Evolutionary conservation across 2,329 filamentous ascomycete genomes (phyloP).

Genomic region (Aspergillus eucalypticola): DNA sequence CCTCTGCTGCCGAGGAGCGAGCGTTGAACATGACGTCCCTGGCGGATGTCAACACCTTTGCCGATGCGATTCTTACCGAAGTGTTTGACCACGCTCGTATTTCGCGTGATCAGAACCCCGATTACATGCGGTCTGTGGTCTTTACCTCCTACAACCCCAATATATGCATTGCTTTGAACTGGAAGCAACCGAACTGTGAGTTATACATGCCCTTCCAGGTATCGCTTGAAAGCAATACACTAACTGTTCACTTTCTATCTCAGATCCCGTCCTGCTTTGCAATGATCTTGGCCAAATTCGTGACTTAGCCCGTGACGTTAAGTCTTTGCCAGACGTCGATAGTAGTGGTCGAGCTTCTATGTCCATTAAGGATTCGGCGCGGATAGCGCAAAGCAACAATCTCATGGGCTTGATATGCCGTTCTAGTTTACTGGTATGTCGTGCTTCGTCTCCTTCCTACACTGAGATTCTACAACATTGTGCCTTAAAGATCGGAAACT

Average conservation of each 20-base stretch:
- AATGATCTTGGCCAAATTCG: conserved; percentile 73
- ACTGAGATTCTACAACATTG: conserved; percentile 7
- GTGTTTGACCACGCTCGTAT: conserved; percentile 88
- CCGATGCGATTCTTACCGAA: conserved; percentile 76
- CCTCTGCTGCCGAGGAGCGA: conserved; percentile 71
- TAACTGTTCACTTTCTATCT: conserved; percentile 4
- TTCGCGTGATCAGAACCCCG: conserved; percentile 65
- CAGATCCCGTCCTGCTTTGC: conserved; percentile 84
- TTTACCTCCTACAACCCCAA: conserved; percentile 91
- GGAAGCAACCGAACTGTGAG: conserved; percentile 96
- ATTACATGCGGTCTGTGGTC: conserved; percentile 80
- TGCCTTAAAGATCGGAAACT: not conserved
- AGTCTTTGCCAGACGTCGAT: conserved; percentile 47
- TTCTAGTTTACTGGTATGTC: conserved; percentile 76
- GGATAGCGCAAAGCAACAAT: conserved; percentile 92
- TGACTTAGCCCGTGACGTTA: conserved; percentile 40
- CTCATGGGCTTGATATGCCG: conserved; percentile 96
- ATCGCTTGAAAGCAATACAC: not conserved
- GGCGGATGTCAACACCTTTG: conserved; percentile 80
- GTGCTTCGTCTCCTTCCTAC: not conserved
- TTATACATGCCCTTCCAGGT: conserved; percentile 12
- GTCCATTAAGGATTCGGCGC: conserved; percentile 91
- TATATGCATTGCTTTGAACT: conserved; percentile 92
- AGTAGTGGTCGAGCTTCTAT: conserved; percentile 72
- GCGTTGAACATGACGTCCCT: conserved; percentile 69